Evolutionary conservation across 2,329 filamentous ascomycete genomes (phyloP), one percentile per base, ranked within the genome.

Genomic region (Pseudogymnoascus sp.): DNA sequence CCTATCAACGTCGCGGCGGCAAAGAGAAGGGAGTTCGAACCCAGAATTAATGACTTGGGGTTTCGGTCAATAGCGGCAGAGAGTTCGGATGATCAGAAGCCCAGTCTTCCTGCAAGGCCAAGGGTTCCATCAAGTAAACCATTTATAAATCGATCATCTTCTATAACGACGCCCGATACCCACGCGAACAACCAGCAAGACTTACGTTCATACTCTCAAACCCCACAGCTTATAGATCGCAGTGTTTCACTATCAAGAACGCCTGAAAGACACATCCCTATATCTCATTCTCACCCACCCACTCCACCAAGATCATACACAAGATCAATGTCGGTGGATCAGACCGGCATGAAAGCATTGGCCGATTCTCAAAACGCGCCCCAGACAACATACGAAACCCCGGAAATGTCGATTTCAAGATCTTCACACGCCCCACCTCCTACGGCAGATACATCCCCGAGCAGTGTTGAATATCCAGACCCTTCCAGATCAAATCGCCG

Each of bases 401-500:
- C 23, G 19, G 45, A 52, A 30, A 12, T 26, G 7, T 52, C 45
- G 26, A 30, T 19, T 18, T 10, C 26, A 18, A 52, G 26, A 52
- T 30, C 45, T 52, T 52, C 45, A 52, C 26, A 52, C 2, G 45
- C 26, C 45, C 13, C 5, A 12, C 26, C 45, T 30, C 26, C 26
- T 8, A 13, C 13, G 13, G 33, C 30, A 15, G 33, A 39, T 2
- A 23, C 19, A 35, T 23, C 55, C 23, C 30, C 28, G 10, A 39
- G 30, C 15, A 57, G 35, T 23, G 30, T 23, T 21, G 82, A 89
- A 57, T 96, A 89, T 70, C 94, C 94, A 0, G 92, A 99, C 72
- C 79, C 88, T 1, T 89, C 90, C 1, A 85, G 87, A 65, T 83
- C 90, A 2, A 99, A 96, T 69, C 84, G 94, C 57, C 82, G 91